Evolutionary conservation across 768 basidiomycete species (phyloP).

Genomic region (Crepidotus variabilis): DNA sequence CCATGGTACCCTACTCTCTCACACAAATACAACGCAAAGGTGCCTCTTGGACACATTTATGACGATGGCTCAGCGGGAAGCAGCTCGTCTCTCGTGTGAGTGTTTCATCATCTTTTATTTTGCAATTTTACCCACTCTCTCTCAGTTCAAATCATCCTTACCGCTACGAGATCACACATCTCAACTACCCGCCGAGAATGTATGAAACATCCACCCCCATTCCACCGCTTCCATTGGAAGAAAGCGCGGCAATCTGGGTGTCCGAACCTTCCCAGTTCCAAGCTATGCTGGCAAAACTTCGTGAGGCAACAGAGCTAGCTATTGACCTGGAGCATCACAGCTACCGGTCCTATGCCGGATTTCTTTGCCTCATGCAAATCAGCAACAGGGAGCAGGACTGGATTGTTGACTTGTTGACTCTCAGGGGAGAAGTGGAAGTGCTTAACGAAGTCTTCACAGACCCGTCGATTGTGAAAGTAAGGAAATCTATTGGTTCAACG

Average conservation of each 20-base stretch:
- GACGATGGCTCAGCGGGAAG: constrained; percentile 16
- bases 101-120: background rate
- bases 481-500: constrained; percentile 11
- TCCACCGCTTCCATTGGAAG: constrained; percentile 54
- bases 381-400: constrained; percentile 83
- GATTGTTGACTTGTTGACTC: constrained; percentile 75
- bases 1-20: constrained; percentile 68
- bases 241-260: constrained; percentile 70
- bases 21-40: constrained; percentile 80
- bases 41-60: constrained; percentile 66
- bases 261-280: constrained; percentile 52
- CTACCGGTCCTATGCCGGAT: constrained; percentile 79
- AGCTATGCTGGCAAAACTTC: constrained; percentile 66
- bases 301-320: constrained; percentile 71
- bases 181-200: constrained; percentile 67
- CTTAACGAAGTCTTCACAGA: constrained; percentile 85
- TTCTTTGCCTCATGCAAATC: constrained; percentile 92
- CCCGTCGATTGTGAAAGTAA: constrained; percentile 79
- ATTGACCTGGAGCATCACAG: constrained; percentile 95
- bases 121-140: constrained; percentile 6
- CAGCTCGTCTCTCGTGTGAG: constrained; percentile 10
- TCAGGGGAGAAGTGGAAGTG: constrained; percentile 71
- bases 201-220: constrained; percentile 46
- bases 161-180: constrained; percentile 76
- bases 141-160: constrained; percentile 67